phyloP scores from a whole-genome alignment of 345 rosid species.

The Euphorbia tirucalli region DNA sequence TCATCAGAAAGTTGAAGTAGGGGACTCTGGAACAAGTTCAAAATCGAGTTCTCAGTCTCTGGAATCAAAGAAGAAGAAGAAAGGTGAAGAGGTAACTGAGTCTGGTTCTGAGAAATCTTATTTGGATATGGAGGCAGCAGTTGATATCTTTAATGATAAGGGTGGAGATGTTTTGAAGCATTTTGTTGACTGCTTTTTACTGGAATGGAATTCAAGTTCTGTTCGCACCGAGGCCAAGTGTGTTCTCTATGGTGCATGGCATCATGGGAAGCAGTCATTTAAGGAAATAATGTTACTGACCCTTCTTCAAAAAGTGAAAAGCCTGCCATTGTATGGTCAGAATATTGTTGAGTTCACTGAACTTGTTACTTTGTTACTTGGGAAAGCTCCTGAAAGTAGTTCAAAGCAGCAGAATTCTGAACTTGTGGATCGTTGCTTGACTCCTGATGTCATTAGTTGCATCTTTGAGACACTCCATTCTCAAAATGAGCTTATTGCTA shows the following conservation, averaged over 20 bases:
- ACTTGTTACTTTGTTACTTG: conserved; percentile 73
- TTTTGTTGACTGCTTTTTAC: conserved; percentile 84
- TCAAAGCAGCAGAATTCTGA: conserved; percentile 67
- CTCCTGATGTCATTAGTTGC: conserved; percentile 65
- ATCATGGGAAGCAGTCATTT: conserved; percentile 78
- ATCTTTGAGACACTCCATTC: conserved; percentile 88
- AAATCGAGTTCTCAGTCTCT: conserved; percentile 59
- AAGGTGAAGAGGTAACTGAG: conserved; percentile 82
- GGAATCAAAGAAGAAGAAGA: conserved; percentile 93
- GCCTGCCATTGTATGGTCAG: conserved; percentile 90
- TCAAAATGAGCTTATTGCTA: conserved; percentile 96
- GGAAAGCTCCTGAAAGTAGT: conserved; percentile 71
- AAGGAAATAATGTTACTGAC: conserved; percentile 70
- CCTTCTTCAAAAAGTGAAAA: conserved; percentile 65
- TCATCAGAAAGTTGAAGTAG: conserved; percentile 64
- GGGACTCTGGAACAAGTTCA: conserved; percentile 55
- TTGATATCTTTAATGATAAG: conserved; percentile 70
- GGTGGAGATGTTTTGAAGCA: conserved; percentile 73
- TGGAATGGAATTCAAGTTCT: conserved; percentile 95
- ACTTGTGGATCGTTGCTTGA: conserved; percentile 75
- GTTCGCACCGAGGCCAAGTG: conserved; percentile 89
- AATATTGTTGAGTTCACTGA: conserved; percentile 93
- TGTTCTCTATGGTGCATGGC: conserved; percentile 93
- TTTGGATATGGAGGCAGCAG: conserved; percentile 86
- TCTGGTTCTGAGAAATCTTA: conserved; percentile 74